A percentile compares a stretch with the other conserved stretches of the same genome.
Conservation (phyloP, 257 asterid species). For the Primulina huaijiensis region DNA sequence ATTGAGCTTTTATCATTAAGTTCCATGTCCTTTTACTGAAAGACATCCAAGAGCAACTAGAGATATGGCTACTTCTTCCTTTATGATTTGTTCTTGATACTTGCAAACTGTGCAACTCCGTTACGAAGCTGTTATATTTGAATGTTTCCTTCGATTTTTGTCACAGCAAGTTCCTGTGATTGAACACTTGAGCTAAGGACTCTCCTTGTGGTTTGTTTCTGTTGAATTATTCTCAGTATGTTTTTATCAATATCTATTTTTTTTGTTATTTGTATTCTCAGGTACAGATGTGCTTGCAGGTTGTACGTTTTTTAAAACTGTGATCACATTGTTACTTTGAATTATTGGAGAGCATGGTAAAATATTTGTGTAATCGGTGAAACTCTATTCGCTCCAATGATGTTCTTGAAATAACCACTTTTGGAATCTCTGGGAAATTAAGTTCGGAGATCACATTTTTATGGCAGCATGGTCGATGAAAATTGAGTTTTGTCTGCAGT, state of each 20-base stretch:
- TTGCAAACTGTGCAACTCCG: background rate
- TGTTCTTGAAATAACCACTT: background rate
- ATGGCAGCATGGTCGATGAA: background rate
- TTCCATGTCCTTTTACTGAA: background rate
- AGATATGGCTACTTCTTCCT: background rate
- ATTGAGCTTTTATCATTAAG: background rate
- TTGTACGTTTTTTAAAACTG: too few species aligned
- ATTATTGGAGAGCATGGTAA: background rate
- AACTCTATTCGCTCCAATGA: background rate
- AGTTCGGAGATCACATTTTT: background rate
- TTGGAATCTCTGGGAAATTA: background rate
- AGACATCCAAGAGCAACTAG: background rate
- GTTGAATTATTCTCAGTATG: background rate
- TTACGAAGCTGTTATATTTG: background rate
- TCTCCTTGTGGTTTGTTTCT: background rate
- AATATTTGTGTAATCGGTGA: background rate
- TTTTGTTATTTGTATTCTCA: background rate
- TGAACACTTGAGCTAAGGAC: background rate
- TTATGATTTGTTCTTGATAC: too few species aligned
- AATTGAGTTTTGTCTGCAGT: constrained; percentile 1
- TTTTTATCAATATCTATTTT: too few species aligned
- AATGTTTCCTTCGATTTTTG: background rate
- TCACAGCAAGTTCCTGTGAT: background rate
- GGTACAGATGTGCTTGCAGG: background rate
- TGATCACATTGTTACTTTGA: background rate